Conservation (phyloP, 2,329 filamentous ascomycete genomes). For the Xylaria sp. region DNA sequence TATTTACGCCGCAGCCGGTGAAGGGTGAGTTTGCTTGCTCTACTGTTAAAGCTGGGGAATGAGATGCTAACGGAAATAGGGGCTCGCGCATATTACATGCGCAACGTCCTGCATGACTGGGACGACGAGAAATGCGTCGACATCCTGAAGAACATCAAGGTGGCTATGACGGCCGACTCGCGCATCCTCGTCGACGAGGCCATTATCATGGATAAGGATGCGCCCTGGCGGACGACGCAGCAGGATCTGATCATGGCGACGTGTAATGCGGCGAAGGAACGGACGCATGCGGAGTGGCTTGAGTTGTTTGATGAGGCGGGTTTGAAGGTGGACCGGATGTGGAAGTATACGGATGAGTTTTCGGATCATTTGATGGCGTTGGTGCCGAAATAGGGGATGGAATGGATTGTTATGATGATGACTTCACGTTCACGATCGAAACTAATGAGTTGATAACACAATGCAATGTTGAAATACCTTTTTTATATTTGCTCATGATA, state of each 20-base stretch:
- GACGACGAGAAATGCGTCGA: conserved; percentile 17
- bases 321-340: conserved; percentile 12
- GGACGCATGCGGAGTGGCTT: conserved; percentile 17
- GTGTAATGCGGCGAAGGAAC: conserved; percentile 16
- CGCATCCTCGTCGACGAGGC: conserved; percentile 24
- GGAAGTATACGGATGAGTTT: conserved; percentile 20
- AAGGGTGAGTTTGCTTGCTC: conserved; percentile 13
- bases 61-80: conserved; percentile 6
- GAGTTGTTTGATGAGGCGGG: conserved; percentile 17
- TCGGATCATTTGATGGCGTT: conserved; percentile 14
- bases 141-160: conserved; percentile 20
- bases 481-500: too few relatives aligned
- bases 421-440: background rate
- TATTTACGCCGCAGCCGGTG: conserved; percentile 21
- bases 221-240: conserved; percentile 18
- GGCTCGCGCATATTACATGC: conserved; percentile 23
- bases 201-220: conserved; percentile 17
- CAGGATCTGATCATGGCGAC: conserved; percentile 22
- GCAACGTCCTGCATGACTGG: conserved; percentile 23
- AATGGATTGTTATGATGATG: background rate
- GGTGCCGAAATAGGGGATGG: conserved; percentile 10
- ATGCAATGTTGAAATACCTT: too few relatives aligned
- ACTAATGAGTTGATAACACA: too few relatives aligned
- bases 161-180: conserved; percentile 19
- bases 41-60: background rate